Conservation (phyloP, 257 asterid species). For the Osmanthus fragrans region DNA sequence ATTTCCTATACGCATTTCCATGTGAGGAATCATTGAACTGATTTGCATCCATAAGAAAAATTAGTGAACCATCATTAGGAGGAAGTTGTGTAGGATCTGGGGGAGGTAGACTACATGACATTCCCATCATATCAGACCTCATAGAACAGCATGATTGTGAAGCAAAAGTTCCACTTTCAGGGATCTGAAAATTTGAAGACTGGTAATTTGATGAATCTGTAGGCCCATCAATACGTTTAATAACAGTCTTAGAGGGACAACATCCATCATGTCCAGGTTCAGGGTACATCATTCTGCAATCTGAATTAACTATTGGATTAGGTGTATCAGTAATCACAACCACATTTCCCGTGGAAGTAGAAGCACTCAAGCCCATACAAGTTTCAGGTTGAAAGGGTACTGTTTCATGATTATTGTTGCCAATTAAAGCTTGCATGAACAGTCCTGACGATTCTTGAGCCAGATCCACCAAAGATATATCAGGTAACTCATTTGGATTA, state of each 20-base stretch:
- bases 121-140: conserved; percentile 43
- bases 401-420: conserved; percentile 36
- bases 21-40: conserved; percentile 41
- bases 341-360: conserved; percentile 43
- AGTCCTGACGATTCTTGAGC: conserved; percentile 54
- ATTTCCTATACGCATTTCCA: conserved; percentile 40
- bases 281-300: conserved; percentile 35
- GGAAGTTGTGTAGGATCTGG: conserved; percentile 39
- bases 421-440: conserved; percentile 45
- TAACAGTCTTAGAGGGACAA: conserved; percentile 40
- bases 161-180: conserved; percentile 46
- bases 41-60: conserved; percentile 40
- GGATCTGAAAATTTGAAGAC: conserved; percentile 50
- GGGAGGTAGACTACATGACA: conserved; percentile 42
- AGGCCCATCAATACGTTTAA: conserved; percentile 35
- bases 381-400: conserved; percentile 40
- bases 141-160: conserved; percentile 42
- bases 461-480: conserved; percentile 53
- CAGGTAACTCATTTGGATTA: conserved; percentile 61
- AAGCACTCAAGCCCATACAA: conserved; percentile 34
- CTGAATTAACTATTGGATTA: conserved; percentile 38
- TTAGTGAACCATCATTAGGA: conserved; percentile 37
- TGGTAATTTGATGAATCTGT: conserved; percentile 37
- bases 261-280: conserved; percentile 43
- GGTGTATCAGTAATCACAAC: conserved; percentile 43